phyloP scores from a whole-genome alignment of 2,329 filamentous ascomycete genomes.

The Fusarium chuoi region DNA sequence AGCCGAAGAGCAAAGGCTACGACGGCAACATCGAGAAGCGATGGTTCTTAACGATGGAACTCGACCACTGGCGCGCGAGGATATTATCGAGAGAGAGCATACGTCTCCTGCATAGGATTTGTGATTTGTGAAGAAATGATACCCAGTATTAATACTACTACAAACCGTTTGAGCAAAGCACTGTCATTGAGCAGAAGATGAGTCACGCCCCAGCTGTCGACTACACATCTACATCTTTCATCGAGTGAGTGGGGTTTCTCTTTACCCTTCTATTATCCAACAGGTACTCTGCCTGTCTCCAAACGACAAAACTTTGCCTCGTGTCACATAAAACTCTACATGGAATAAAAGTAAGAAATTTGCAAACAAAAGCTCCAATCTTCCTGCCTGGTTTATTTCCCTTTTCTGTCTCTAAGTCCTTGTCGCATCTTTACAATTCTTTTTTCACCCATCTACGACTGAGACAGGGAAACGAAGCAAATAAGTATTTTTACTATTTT shows the following conservation, averaged over 20 bases:
- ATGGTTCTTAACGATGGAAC: constrained; percentile 93
- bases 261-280: background rate
- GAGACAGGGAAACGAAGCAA: background rate
- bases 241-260: background rate
- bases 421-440: background rate
- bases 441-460: background rate
- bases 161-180: background rate
- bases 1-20: constrained; percentile 75
- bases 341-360: background rate
- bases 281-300: too few species aligned
- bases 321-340: background rate
- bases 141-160: background rate
- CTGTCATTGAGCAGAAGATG: background rate
- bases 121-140: background rate
- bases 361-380: background rate
- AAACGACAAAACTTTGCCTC: background rate
- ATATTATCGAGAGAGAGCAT: constrained; percentile 78
- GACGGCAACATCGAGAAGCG: constrained; percentile 82
- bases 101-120: constrained; percentile 47
- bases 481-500: background rate
- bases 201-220: background rate
- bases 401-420: background rate
- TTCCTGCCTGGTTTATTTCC: background rate
- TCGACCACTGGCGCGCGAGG: constrained; percentile 74
- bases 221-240: background rate